Conservation (phyloP, 495 filamentous ascomycete genomes). For the Antarctomyces pellizariae region DNA sequence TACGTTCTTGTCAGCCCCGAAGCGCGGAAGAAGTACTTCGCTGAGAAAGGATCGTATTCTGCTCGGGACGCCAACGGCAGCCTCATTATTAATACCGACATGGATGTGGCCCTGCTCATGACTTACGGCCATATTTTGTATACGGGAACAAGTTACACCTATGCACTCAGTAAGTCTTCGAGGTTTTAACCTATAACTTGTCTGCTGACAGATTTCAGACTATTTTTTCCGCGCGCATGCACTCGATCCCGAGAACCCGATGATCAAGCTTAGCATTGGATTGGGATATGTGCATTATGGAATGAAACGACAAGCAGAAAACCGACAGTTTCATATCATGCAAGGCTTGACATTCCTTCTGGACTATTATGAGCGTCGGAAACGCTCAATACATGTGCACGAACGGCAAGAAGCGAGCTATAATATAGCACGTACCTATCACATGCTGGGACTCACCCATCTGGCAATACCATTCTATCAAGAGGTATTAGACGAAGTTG, state of each 20-base stretch:
- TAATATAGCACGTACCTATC: slow-evolving; percentile 64
- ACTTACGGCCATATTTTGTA: slow-evolving; percentile 78
- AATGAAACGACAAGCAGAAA: slow-evolving; percentile 70
- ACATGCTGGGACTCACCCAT: slow-evolving; percentile 55
- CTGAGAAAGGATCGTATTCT: slow-evolving; percentile 23
- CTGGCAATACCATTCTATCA: slow-evolving; percentile 58
- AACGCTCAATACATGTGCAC: slow-evolving; percentile 16
- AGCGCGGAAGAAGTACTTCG: slow-evolving; percentile 12
- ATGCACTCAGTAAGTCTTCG: slow-evolving; percentile 39
- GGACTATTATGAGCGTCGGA: slow-evolving; percentile 42
- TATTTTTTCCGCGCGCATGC: slow-evolving; percentile 80
- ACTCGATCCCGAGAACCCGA: slow-evolving; percentile 49
- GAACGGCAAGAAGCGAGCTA: slow-evolving; percentile 68
- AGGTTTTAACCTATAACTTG: not conserved
- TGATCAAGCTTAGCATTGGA: slow-evolving; percentile 47
- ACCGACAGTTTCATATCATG: slow-evolving; percentile 62
- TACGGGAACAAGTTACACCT: slow-evolving; percentile 50
- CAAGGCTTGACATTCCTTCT: slow-evolving; percentile 68
- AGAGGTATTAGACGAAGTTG: slow-evolving; percentile 17
- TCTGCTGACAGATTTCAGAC: slow-evolving; percentile 16
- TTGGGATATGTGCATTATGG: slow-evolving; percentile 67
- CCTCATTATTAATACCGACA: slow-evolving; percentile 22
- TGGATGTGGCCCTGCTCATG: slow-evolving; percentile 56
- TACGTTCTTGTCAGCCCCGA: slow-evolving; percentile 15
- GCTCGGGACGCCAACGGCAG: slow-evolving; percentile 23